Base-by-base conservation (phyloP, 2,329 filamentous ascomycete genomes). In the Aotearoamyces nothofagi region DNA sequence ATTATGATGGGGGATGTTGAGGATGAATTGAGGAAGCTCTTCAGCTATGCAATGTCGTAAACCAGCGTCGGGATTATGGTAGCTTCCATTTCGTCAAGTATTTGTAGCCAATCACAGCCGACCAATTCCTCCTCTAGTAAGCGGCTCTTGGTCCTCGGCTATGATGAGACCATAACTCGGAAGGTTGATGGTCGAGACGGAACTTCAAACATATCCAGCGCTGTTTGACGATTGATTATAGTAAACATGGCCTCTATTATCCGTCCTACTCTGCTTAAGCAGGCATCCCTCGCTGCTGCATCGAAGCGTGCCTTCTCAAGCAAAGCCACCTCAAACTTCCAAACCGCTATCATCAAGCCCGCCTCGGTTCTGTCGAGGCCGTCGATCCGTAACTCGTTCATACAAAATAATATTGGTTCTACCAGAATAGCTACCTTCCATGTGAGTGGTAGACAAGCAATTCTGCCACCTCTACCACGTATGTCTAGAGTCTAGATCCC, bases 391-490 rank as follows among this genome's bases (percentile, higher is more conserved):
- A 45, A 37, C 32, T 37, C 51, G 26, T 55, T 63, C 44, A 49
- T 51, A 44, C 45, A 54, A 38, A 42, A 44, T 31, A 40, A 55
- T 39, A 50, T 56, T 46, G 43, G 43, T 30, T 48, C 55, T 26
- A 47, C 54, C 30, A 53, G 73, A 54, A 63, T 75, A 45, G 77
- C 84, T 41, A 76, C 80, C 44, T 93, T 98, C 69, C 86, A 94
- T 58, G 81, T 78, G 47, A 82, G 81, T 23, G 66, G 72, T 56
- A 69, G 70, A 57, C 69, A 71, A 55, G 65, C 67, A 50, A 77
- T 87, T 49, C 67, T 98, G 33, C 83, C 87, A 35, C 76, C 84
- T 32, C 69, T 79, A 41, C 84, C 86, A 48, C 90, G 84, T 90
- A 64, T 59, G 78, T 68, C 20, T 16, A 17, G n/a, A 9, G 22